Evolutionary conservation across 1,139 yeast genomes (phyloP).

Genomic region (Saccharomyces pastorianus): DNA sequence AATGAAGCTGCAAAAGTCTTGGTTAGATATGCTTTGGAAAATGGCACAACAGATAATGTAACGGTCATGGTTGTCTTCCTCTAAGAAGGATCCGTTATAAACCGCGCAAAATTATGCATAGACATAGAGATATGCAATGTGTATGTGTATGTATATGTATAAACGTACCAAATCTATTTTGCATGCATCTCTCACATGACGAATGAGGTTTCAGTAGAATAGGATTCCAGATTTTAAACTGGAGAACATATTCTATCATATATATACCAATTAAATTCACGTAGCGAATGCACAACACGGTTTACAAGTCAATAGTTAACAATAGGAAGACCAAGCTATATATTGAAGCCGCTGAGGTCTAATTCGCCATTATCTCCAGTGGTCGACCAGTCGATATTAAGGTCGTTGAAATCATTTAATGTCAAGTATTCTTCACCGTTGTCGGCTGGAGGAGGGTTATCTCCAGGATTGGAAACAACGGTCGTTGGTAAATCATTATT

Average conservation of each 20-base stretch:
- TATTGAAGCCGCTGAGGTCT: constrained; percentile 27
- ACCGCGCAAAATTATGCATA: constrained; percentile 1
- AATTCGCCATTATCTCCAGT: constrained; percentile 27
- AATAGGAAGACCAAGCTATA: constrained; percentile 9
- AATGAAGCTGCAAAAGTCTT: constrained; percentile 59
- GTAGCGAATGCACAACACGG: not conserved
- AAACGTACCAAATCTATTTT: not conserved
- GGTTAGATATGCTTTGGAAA: constrained; percentile 69
- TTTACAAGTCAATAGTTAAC: not conserved
- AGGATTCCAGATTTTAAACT: not conserved
- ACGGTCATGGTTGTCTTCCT: constrained; percentile 73
- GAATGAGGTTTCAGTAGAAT: not conserved
- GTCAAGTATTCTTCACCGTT: constrained; percentile 29
- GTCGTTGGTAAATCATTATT: not conserved
- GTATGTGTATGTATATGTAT: not conserved
- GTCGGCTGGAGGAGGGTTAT: constrained; percentile 9
- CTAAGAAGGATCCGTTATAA: constrained; percentile 4
- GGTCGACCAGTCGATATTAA: constrained; percentile 32
- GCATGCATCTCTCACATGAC: not conserved
- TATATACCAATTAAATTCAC: not conserved
- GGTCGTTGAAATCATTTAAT: constrained; percentile 30
- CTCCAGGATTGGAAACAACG: not conserved
- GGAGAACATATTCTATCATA: not conserved
- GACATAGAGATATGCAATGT: not conserved
- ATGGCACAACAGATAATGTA: constrained; percentile 81